Conservation (phyloP, 2,329 filamentous ascomycete genomes). For the Hymenoscyphus scutula region DNA sequence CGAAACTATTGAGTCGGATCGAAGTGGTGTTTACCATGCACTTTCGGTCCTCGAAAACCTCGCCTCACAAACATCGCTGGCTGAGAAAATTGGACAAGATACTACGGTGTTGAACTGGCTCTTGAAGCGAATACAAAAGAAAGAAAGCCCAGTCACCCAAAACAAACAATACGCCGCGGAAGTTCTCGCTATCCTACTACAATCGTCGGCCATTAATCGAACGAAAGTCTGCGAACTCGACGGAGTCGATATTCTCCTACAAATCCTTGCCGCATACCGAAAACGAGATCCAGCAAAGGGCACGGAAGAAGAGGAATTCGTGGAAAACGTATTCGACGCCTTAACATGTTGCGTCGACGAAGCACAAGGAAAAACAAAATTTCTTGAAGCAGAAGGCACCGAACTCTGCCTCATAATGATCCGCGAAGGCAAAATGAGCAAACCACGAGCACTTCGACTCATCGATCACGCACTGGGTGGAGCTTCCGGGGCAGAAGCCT, state of each 20-base stretch:
- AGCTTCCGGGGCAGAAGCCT: constrained; percentile 57
- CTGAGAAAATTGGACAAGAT: constrained; percentile 70
- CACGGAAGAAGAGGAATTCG: constrained; percentile 88
- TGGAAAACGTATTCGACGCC: constrained; percentile 89
- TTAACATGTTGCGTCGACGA: constrained; percentile 80
- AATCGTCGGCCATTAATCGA: constrained; percentile 68
- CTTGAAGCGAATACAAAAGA: constrained; percentile 66
- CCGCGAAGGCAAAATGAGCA: constrained; percentile 81
- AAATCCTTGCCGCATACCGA: constrained; percentile 80
- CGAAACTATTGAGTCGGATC: constrained; percentile 72
- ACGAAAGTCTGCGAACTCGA: constrained; percentile 62
- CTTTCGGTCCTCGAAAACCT: constrained; percentile 83
- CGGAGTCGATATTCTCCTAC: constrained; percentile 75
- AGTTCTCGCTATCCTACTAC: constrained; percentile 82
- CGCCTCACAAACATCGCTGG: constrained; percentile 65
- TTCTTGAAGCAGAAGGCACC: constrained; percentile 85
- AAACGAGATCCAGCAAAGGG: constrained; percentile 82
- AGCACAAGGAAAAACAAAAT: constrained; percentile 70
- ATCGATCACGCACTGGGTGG: constrained; percentile 78
- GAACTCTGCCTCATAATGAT: constrained; percentile 92
- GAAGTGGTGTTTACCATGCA: constrained; percentile 82
- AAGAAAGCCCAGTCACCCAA: constrained; percentile 69
- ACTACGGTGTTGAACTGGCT: constrained; percentile 73
- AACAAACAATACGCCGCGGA: constrained; percentile 97
- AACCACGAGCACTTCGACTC: constrained; percentile 71